A percentile compares a stretch with the other conserved stretches of the same genome.
These are phyloP conservation scores for Porpolomopsis calyptriformis DNA, from an alignment of 768 basidiomycete genomes.

Conservation along the genomic window DNA sequence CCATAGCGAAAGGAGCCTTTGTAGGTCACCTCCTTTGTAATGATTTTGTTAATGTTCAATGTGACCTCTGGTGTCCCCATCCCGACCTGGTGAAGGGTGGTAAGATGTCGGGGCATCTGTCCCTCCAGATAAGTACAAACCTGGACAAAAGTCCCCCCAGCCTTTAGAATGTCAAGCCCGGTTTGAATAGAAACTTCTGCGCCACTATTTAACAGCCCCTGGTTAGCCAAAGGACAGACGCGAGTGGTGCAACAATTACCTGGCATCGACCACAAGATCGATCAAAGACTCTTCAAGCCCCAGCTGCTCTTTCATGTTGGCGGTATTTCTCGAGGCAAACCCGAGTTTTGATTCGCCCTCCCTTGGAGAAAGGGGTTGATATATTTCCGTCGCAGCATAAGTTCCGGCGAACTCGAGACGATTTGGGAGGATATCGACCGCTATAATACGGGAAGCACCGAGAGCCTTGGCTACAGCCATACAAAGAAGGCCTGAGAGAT, in stretches of 20 bases:
- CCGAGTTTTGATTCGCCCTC: conserved; percentile 56
- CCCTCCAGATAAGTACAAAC: conserved; percentile 20
- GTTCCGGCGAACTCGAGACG: conserved; percentile 80
- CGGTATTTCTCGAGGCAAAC: conserved; percentile 66
- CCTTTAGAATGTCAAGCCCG: conserved; percentile 61
- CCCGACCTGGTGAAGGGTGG: conserved; percentile 52
- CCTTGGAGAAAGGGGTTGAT: conserved; percentile 47
- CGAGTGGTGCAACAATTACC: not conserved
- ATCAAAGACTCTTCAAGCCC: conserved; percentile 64
- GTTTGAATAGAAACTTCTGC: conserved; percentile 91
- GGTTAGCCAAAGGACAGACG: not conserved
- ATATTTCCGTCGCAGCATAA: conserved; percentile 76
- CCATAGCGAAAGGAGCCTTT: conserved; percentile 93
- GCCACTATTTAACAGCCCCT: conserved; percentile 37
- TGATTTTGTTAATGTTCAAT: conserved; percentile 59
- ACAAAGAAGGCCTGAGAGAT: conserved; percentile 59
- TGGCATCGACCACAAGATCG: conserved; percentile 85
- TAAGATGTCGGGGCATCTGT: not conserved
- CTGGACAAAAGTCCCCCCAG: conserved; percentile 68
- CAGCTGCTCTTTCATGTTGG: conserved; percentile 51
- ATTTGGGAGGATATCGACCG: conserved; percentile 63
- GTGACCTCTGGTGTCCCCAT: conserved; percentile 73
- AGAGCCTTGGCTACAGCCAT: conserved; percentile 96
- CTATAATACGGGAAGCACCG: conserved; percentile 76
- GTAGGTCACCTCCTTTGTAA: conserved; percentile 69